Base-by-base conservation (phyloP, 1,139 yeast genomes). In the Suhomyces ambrosiae region DNA sequence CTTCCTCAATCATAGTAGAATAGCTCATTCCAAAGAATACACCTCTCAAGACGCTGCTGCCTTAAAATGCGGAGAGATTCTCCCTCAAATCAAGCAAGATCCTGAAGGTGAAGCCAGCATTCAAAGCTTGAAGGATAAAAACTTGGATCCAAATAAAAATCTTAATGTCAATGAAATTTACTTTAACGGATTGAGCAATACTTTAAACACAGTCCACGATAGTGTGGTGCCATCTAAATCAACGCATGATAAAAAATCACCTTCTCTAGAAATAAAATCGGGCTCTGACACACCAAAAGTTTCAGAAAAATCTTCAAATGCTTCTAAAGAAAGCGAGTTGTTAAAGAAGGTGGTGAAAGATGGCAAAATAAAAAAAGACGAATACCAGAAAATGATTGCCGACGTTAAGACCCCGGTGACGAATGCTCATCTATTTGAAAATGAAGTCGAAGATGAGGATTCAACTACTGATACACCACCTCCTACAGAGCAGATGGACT, bases 11-110 rank as follows among this genome's bases (percentile, higher is more conserved):
- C 95, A 86, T 55, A 76, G 85, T 45, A 65, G 94, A 45, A 74
- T 83, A 18, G 86, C 90, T 3, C 95, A 86, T 55, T 66, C 79
- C n/a, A 76, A 75, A 41, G 88, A 83, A 43, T 84, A 77, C 47
- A 74, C 83, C 5, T 79, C 85, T 6, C 92, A 84, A 52, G 90
- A 84, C 47, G 76, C 83, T 9, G 90, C 94, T 1, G 89, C 90
- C 0, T 61, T 81, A 41, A 71, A 68, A 27, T 86, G 92, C 57
- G 92, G 90, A 17, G 75, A 71, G 25, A 67, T 80, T 1, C 54
- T 82, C 17, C 77, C 79, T 0, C 76, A 70, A 22, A 69, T 66
- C 12, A 81, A 78, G 40, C 89, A 82, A 53, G 86, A 82, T 48
- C 74, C 74, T 13, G 73, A 69, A 39, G 83, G 86, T 0, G 47